phyloP scores from a whole-genome alignment of 192 early-diverging fungal species.

The Entomortierella lignicola region DNA sequence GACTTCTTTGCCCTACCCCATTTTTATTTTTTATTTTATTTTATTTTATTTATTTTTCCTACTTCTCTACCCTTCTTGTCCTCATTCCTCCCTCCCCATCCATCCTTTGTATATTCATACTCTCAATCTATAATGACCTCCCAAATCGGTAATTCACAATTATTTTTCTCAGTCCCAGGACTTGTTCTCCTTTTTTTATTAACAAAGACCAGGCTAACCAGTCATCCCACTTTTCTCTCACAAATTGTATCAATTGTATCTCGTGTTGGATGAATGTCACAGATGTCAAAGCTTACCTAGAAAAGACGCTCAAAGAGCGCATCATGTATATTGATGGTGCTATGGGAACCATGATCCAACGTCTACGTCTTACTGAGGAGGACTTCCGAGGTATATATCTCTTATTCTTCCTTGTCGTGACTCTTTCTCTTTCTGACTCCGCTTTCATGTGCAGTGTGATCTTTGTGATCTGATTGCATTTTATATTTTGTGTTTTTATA shows the following conservation, averaged over 20 bases:
- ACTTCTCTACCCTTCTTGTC: not conserved
- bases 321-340: constrained; percentile 98
- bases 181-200: not conserved
- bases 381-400: constrained; percentile 78
- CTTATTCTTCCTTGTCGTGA: not conserved
- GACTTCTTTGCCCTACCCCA: not conserved
- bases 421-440: not conserved
- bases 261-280: not conserved
- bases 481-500: not conserved
- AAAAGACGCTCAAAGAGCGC: constrained; percentile 78
- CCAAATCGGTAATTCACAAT: not conserved
- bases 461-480: not conserved
- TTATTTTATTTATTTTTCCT: not conserved
- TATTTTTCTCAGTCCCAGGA: not conserved
- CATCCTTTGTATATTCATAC: not conserved
- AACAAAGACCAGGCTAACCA: not conserved
- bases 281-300: constrained; percentile 75
- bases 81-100: not conserved
- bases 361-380: constrained; percentile 80
- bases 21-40: not conserved
- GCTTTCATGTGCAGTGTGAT: not conserved
- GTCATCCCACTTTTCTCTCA: not conserved
- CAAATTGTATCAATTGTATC: too few relatives aligned
- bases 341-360: constrained; percentile 96
- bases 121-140: not conserved